Evolutionary conservation across 768 basidiomycete species (phyloP).

Genomic region (Lactarius pseudohatsudake): DNA sequence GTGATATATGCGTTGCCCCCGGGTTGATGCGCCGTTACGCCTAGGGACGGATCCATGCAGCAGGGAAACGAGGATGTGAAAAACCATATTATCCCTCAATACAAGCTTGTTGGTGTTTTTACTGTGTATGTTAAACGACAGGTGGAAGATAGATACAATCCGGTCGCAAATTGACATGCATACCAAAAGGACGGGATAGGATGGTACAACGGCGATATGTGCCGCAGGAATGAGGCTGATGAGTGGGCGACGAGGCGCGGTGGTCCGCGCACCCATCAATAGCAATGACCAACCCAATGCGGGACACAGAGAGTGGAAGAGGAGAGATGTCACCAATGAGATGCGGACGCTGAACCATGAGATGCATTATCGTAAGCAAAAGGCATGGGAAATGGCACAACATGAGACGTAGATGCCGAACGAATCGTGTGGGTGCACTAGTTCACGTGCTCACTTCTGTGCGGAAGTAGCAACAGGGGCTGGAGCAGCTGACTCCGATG

Average conservation of each 20-base stretch:
- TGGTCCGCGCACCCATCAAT: slow-evolving; percentile 13
- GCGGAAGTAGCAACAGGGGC: slow-evolving; percentile 11
- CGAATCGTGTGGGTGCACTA: slow-evolving; percentile 12
- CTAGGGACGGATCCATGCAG: not conserved
- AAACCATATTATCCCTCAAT: not conserved
- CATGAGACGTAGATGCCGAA: not conserved
- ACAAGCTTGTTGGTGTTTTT: slow-evolving; percentile 12
- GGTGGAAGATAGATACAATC: slow-evolving; percentile 23
- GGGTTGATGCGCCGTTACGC: not conserved
- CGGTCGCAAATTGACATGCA: slow-evolving; percentile 21
- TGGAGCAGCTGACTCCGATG: slow-evolving; percentile 12
- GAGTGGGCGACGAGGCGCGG: slow-evolving; percentile 9
- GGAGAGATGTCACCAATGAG: slow-evolving; percentile 18
- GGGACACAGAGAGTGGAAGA: slow-evolving; percentile 18
- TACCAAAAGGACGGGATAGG: slow-evolving; percentile 21
- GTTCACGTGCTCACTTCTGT: slow-evolving; percentile 24
- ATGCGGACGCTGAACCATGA: slow-evolving; percentile 19
- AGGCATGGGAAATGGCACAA: slow-evolving; percentile 14
- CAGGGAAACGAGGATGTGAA: not conserved
- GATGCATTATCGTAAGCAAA: slow-evolving; percentile 27
- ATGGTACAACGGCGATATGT: slow-evolving; percentile 24
- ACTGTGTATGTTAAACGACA: slow-evolving; percentile 13
- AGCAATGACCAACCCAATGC: slow-evolving; percentile 13
- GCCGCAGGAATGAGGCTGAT: slow-evolving; percentile 9
- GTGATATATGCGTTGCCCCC: not conserved